Percentiles rank a stretch among this genome's conserved stretches.
phyloP scores from a whole-genome alignment of 2,329 filamentous ascomycete species.

The Penicillium crustosum region DNA sequence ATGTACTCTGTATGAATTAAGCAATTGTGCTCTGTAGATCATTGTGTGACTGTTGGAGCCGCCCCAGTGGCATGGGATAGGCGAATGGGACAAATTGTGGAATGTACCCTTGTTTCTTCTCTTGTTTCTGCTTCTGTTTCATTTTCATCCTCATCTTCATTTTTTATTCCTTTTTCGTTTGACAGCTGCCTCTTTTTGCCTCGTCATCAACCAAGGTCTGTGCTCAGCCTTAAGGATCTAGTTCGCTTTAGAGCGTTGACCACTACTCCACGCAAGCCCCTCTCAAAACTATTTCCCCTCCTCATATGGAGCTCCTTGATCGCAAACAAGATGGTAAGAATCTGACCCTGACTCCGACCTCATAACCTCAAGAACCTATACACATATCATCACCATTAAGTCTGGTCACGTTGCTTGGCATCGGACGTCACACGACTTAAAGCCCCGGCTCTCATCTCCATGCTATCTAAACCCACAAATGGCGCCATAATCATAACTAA shows the following conservation, averaged over 20 bases:
- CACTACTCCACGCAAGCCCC: constrained; percentile 7
- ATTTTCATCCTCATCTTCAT: too few species aligned
- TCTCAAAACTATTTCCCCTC: constrained; percentile 5
- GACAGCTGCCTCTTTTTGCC: constrained; percentile 4
- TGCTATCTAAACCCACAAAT: background rate
- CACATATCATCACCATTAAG: background rate
- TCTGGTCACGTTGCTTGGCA: constrained; percentile 4
- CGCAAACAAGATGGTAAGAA: constrained; percentile 40
- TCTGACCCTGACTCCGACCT: too few species aligned
- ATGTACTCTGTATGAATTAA: background rate
- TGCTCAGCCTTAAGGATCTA: constrained; percentile 2
- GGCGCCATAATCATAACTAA: constrained; percentile 7
- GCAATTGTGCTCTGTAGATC: background rate
- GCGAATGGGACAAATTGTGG: background rate
- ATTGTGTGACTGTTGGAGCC: background rate
- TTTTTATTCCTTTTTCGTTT: background rate
- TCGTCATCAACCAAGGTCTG: constrained; percentile 8
- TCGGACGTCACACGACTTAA: constrained; percentile 8
- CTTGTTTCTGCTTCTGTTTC: constrained; percentile 1
- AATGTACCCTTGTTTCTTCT: constrained; percentile 4
- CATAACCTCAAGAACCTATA: background rate
- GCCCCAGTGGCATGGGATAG: background rate
- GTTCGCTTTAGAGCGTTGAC: constrained; percentile 5
- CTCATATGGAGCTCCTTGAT: constrained; percentile 30
- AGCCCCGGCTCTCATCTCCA: background rate